Evolutionary conservation across 352 stramenopile genomes (phyloP).

Genomic region (Globisporangium paroecandrum): DNA sequence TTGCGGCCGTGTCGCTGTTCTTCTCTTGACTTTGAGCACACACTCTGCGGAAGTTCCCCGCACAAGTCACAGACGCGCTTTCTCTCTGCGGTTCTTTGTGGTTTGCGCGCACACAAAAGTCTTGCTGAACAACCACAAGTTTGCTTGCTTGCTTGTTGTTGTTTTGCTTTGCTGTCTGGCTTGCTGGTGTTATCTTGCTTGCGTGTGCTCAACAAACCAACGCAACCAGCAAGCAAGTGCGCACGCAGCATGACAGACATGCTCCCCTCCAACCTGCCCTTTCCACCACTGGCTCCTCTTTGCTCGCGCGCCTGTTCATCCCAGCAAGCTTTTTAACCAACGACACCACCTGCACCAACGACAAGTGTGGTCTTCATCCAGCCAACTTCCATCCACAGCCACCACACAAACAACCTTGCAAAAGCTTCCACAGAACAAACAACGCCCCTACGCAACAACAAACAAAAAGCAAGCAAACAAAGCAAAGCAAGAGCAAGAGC

Average conservation of each 20-base stretch:
- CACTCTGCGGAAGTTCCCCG: background rate
- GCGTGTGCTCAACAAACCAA: background rate
- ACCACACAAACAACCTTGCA: background rate
- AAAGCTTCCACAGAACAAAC: background rate
- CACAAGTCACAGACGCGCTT: background rate
- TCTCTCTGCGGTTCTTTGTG: background rate
- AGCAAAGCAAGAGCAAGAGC: too few species aligned
- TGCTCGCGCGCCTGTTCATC: background rate
- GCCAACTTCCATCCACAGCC: background rate
- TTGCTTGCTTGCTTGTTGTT: background rate
- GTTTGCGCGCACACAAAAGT: background rate
- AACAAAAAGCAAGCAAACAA: background rate
- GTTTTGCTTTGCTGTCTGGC: background rate
- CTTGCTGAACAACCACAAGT: background rate
- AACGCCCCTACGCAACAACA: background rate
- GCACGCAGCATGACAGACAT: background rate
- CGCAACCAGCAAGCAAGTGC: background rate
- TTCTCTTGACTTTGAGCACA: background rate
- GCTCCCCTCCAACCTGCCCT: background rate
- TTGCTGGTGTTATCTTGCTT: background rate
- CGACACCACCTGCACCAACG: background rate
- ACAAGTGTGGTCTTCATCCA: background rate
- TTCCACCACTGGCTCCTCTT: slow-evolving; percentile 1
- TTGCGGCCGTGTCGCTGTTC: background rate
- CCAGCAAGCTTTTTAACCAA: background rate